These are phyloP conservation scores for Prunus yedoensis DNA, from an alignment of 331 rosid genomes.

Conservation along the genomic window DNA sequence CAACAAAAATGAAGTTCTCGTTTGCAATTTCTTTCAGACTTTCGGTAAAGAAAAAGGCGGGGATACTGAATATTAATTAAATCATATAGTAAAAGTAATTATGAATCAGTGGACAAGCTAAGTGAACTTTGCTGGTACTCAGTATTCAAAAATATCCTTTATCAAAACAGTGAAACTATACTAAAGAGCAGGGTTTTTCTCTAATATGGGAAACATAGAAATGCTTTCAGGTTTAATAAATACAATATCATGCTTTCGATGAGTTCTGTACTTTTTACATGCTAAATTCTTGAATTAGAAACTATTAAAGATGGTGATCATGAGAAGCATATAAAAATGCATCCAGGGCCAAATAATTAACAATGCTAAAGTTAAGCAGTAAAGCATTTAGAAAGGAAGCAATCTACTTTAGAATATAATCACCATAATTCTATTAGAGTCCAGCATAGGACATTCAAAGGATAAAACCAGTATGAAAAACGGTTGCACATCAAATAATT, in stretches of 20 bases:
- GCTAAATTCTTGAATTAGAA: background rate
- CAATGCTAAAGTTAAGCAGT: background rate
- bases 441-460: conserved; percentile 6
- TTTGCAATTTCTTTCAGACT: background rate
- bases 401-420: background rate
- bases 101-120: background rate
- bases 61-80: background rate
- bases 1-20: background rate
- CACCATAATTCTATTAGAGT: background rate
- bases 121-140: background rate
- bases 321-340: background rate
- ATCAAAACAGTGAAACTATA: background rate
- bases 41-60: background rate
- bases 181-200: background rate
- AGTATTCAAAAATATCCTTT: background rate
- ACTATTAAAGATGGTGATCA: background rate
- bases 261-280: background rate
- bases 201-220: background rate
- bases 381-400: background rate
- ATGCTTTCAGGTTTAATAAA: background rate
- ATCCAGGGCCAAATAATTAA: background rate
- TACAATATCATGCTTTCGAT: background rate
- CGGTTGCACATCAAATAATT: background rate
- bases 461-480: conserved; percentile 13
- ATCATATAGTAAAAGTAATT: background rate